Evolutionary conservation across 192 early-diverging fungal genomes (phyloP), one percentile per base, ranked within the genome.

Genomic region (Linnemannia hyalina): DNA sequence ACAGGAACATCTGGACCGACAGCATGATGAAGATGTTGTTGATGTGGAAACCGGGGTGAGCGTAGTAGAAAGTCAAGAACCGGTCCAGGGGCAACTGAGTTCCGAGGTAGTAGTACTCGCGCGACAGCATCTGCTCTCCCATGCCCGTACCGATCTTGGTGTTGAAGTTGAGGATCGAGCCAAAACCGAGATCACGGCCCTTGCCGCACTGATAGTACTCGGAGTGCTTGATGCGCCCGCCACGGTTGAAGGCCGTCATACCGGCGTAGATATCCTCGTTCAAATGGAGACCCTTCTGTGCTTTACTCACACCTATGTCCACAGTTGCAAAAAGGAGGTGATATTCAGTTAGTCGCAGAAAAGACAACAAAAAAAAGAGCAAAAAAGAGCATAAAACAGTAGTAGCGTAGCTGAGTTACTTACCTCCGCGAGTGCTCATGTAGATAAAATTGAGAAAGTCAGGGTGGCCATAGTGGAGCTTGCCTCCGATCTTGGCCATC

Each of bases 201-300:
- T 97, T 97, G 49, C 97, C 96, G 83, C 95, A 96, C 89, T 97
- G 96, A 82, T 93, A 96, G 90, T 97, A 97, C 87, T 97, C 97
- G 5, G 95, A 93, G 89, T 97, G 97, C 86, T 96, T 96, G 89
- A 97, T 97, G 38, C 93, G 90, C 0, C 96, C 97, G 69, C 97
- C 97, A 35, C 97, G 93, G 57, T 90, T 93, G 77, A 97, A 96
- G 38, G 95, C 95, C 83, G 93, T 95, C 95, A 97, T 97, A 82
- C 97, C 97, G 13, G 97, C 96, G 74, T 95, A 97, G 86, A 97
- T 97, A 89, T 97, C 97, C 89, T 97, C 97, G 80, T 97, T 97
- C 73, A 97, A 90, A 74, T 97, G 97, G 73, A 97, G 89, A 46
- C 97, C 97, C 83, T 95, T 96, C 78, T 97, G 97, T 32, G 95